Evolutionary conservation across 2,329 filamentous ascomycete genomes (phyloP).

Genomic region (Epichloe scottii): DNA sequence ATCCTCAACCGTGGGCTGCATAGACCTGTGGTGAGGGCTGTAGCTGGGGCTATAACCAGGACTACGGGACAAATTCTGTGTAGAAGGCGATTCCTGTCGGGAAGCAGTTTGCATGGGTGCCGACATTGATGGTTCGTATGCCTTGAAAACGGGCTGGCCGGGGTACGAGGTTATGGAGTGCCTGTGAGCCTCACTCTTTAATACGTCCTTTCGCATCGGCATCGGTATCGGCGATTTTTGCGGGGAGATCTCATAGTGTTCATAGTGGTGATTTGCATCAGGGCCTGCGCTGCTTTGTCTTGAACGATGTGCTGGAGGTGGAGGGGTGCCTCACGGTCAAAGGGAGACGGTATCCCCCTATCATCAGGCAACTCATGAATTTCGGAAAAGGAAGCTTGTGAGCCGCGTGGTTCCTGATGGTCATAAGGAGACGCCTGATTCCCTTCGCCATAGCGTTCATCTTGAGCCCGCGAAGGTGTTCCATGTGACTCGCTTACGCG

Average conservation of each 20-base stretch:
- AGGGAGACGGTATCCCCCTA: slow-evolving; percentile 19
- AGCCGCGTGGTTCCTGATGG: slow-evolving; percentile 24
- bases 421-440: slow-evolving; percentile 20
- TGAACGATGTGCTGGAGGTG: slow-evolving; percentile 41
- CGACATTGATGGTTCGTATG: slow-evolving; percentile 34
- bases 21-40: slow-evolving; percentile 34
- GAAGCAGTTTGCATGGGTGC: slow-evolving; percentile 16
- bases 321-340: slow-evolving; percentile 38
- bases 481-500: slow-evolving; percentile 25
- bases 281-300: slow-evolving; percentile 32
- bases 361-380: slow-evolving; percentile 23
- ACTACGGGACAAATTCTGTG: slow-evolving; percentile 40
- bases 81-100: slow-evolving; percentile 24
- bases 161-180: slow-evolving; percentile 38
- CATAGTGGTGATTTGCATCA: slow-evolving; percentile 29
- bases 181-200: slow-evolving; percentile 44
- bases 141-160: slow-evolving; percentile 39
- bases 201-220: slow-evolving; percentile 46
- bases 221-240: slow-evolving; percentile 39
- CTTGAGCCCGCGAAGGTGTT: slow-evolving; percentile 20
- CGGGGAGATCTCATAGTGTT: slow-evolving; percentile 29
- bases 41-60: slow-evolving; percentile 30
- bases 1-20: slow-evolving; percentile 54
- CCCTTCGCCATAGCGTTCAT: slow-evolving; percentile 25
- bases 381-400: slow-evolving; percentile 22